These are phyloP conservation scores for Botrytis elliptica DNA, from an alignment of 2,329 filamentous ascomycete genomes.

Conservation along the genomic window DNA sequence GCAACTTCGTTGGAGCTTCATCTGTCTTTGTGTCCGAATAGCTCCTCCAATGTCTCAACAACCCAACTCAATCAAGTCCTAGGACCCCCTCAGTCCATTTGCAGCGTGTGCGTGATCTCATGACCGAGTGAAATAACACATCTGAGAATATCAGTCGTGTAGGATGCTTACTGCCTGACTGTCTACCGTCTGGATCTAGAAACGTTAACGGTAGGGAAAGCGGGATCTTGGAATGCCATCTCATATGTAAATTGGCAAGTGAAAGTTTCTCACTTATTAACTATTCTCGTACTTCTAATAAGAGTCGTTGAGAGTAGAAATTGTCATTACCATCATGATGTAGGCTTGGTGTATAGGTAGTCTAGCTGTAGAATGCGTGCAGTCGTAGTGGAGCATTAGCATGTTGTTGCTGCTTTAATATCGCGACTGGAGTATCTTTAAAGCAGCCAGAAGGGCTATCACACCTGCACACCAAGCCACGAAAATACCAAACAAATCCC, in stretches of 20 bases:
- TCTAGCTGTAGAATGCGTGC: not conserved
- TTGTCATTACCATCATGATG: not conserved
- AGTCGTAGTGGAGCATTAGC: not conserved
- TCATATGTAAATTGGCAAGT: not conserved
- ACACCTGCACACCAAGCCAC: too few relatives aligned
- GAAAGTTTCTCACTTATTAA: too few relatives aligned
- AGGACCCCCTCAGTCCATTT: too few relatives aligned
- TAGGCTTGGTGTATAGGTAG: not conserved
- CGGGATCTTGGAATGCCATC: not conserved
- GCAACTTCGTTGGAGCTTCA: not conserved
- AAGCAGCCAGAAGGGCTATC: not conserved
- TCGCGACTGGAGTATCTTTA: accelerated
- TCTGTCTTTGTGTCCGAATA: not conserved
- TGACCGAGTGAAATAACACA: not conserved
- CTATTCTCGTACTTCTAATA: not conserved
- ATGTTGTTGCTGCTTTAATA: not conserved
- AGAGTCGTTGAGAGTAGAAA: not conserved
- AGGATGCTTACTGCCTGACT: not conserved
- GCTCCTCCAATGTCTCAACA: not conserved
- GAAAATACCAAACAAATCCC: not conserved
- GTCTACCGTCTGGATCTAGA: not conserved
- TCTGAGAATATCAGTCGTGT: not conserved
- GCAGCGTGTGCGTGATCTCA: not conserved
- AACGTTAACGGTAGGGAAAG: not conserved
- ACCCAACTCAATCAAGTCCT: not conserved